Percentiles rank a stretch among this genome's conserved stretches.
Conservation (phyloP, 768 basidiomycete genomes). For the Crucibulum laeve region DNA sequence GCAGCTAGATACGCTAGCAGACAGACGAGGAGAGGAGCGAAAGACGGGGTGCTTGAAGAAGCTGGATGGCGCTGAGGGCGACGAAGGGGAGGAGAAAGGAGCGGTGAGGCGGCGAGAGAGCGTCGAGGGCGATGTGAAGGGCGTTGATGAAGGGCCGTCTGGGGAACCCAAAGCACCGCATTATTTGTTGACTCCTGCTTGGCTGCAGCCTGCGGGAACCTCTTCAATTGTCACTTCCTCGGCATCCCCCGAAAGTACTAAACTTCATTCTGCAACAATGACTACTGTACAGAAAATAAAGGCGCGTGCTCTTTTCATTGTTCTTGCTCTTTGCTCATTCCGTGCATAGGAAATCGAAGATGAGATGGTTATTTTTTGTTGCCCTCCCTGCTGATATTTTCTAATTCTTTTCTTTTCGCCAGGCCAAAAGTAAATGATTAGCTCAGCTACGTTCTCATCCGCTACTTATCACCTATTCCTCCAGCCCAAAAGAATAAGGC, state of each 20-base stretch:
- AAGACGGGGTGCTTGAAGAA: no score
- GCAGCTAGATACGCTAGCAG: constrained; percentile 14
- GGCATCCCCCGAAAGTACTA: constrained; percentile 29
- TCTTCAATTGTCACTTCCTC: no score
- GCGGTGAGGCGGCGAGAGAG: constrained; percentile 8
- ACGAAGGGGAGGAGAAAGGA: no score
- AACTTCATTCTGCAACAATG: constrained; percentile 54
- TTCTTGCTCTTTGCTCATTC: constrained; percentile 15
- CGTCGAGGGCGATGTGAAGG: constrained; percentile 7
- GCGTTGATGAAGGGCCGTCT: constrained; percentile 8
- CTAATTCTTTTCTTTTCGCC: constrained; percentile 13
- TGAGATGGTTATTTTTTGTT: constrained; percentile 74
- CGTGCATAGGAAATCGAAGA: constrained; percentile 80
- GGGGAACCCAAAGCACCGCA: no score
- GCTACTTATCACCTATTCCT: constrained; percentile 11
- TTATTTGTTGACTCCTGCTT: no score
- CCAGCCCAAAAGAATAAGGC: constrained; percentile 96
- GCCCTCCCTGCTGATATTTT: constrained; percentile 7
- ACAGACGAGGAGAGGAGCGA: background rate
- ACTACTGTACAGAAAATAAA: constrained; percentile 91
- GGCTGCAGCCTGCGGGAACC: no score
- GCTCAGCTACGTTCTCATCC: constrained; percentile 2
- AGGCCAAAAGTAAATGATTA: constrained; percentile 73
- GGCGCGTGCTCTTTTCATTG: constrained; percentile 31
- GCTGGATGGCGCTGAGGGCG: no score